Evolutionary conservation across 176 grass and related monocot species (phyloP).

Genomic region (Melocanna baccifera): DNA sequence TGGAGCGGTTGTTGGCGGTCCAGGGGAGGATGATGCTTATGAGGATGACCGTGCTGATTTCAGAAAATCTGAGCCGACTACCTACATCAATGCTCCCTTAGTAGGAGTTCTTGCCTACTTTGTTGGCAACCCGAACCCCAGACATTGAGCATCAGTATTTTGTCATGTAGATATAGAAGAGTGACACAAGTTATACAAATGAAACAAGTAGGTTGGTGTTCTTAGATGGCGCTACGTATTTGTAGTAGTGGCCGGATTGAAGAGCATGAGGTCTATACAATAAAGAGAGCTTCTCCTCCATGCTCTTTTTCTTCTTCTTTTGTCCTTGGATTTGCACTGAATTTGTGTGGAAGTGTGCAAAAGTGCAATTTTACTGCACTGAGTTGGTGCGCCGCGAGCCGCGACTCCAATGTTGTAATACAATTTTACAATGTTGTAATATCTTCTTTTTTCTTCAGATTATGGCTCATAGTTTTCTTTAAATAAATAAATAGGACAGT

Average conservation of each 20-base stretch:
- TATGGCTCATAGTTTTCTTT: no score
- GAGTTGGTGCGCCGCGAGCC: no score
- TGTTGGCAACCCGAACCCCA: constrained; percentile 49
- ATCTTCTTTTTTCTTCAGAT: no score
- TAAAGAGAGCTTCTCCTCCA: not conserved
- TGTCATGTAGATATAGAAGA: constrained; percentile 18
- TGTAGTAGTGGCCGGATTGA: constrained; percentile 15
- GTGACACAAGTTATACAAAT: not conserved
- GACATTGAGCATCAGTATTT: constrained; percentile 14
- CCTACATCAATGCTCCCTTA: constrained; percentile 92
- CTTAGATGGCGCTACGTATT: constrained; percentile 2
- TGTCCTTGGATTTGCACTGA: not conserved
- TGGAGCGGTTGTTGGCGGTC: constrained; percentile 84
- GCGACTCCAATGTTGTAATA: no score
- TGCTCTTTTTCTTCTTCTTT: not conserved
- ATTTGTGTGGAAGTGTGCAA: constrained; percentile 11
- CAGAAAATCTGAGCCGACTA: constrained; percentile 84
- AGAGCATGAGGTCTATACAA: not conserved
- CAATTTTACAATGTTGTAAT: no score
- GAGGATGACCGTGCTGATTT: constrained; percentile 76
- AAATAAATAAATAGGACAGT: no score
- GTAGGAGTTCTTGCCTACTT: constrained; percentile 84
- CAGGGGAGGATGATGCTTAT: constrained; percentile 76
- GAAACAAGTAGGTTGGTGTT: constrained; percentile 14
- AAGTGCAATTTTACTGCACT: constrained; percentile 20